These are phyloP conservation scores for Nothophoma quercina DNA, from an alignment of 2,329 filamentous ascomycete species.

Conservation along the genomic window DNA sequence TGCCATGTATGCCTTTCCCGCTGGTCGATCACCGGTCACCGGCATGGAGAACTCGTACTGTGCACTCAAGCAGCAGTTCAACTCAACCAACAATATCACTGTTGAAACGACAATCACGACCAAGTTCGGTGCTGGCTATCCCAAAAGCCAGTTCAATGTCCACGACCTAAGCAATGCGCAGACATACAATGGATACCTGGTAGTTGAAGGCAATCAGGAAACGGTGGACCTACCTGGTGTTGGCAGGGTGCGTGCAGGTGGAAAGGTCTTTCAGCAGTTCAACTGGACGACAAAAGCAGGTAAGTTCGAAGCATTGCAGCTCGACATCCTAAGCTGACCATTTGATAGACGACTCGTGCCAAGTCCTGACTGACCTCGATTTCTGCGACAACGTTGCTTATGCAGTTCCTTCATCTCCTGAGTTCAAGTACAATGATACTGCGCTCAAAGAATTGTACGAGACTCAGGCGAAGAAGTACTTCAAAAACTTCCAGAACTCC, in stretches of 20 bases:
- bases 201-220: constrained; percentile 64
- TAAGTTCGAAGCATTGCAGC: constrained; percentile 53
- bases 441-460: constrained; percentile 80
- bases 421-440: constrained; percentile 65
- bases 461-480: constrained; percentile 72
- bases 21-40: constrained; percentile 62
- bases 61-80: constrained; percentile 72
- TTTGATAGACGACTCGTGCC: constrained; percentile 75
- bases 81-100: constrained; percentile 66
- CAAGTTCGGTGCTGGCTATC: constrained; percentile 65
- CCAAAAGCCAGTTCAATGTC: constrained; percentile 89
- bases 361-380: constrained; percentile 82
- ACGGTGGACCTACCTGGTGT: constrained; percentile 53
- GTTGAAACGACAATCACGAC: constrained; percentile 72
- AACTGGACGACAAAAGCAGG: constrained; percentile 81
- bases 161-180: constrained; percentile 75
- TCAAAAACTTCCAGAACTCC: constrained; percentile 79
- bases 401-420: constrained; percentile 82
- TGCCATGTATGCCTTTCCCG: constrained; percentile 77
- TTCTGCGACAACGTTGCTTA: constrained; percentile 92
- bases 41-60: constrained; percentile 85
- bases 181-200: constrained; percentile 76
- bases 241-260: constrained; percentile 71
- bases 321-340: constrained; percentile 20
- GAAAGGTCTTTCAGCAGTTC: constrained; percentile 74